Base-by-base conservation (phyloP, 345 rosid genomes). In the Melastoma malabathricum region DNA sequence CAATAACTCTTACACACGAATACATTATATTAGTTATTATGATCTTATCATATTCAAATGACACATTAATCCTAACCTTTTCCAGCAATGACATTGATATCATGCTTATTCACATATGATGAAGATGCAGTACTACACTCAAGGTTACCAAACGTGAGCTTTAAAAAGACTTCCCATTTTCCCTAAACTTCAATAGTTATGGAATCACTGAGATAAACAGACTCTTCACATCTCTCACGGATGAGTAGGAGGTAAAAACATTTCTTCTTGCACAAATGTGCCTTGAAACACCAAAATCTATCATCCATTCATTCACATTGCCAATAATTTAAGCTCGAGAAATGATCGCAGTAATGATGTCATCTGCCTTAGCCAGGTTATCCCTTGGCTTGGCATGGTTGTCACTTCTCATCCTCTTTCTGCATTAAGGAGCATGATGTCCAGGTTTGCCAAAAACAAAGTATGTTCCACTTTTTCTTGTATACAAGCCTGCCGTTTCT, bases 201-300 rank as follows among this genome's bases (percentile, higher is more conserved):
- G 6, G 52, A 49, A 49, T 18, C 34, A 9, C 52, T 3, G 19
- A 46, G 48, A 15, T 16, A 46, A 0, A 46, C 15, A 46, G 5
- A 18, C 15, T 23, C 52, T 22, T 19, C 34, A 4, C 38, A 29
- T 29, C 38, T n/a, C 34, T 15, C 5, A 49, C 52, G 3, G 12
- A 14, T 10, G 34, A 7, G 15, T 13, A 49, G 31, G 52, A 18
- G 29, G 15, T 8, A 14, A 49, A 22, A 10, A 29, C 15, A 49
- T 49, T 49, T 48, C 23, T 22, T 13, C 23, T 49, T 49, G 52
- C 52, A 49, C 34, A 49, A 19, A 49, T 49, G 22, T 49, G 4
- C 16, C 15, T 49, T 0, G 5, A 4, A 49, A 29, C 52, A 49
- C 52, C 8, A 15, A 5, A 49, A 7, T 49, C 34, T 19, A 49